phyloP scores from a whole-genome alignment of 768 basidiomycete species.

The Mycena rosella region DNA sequence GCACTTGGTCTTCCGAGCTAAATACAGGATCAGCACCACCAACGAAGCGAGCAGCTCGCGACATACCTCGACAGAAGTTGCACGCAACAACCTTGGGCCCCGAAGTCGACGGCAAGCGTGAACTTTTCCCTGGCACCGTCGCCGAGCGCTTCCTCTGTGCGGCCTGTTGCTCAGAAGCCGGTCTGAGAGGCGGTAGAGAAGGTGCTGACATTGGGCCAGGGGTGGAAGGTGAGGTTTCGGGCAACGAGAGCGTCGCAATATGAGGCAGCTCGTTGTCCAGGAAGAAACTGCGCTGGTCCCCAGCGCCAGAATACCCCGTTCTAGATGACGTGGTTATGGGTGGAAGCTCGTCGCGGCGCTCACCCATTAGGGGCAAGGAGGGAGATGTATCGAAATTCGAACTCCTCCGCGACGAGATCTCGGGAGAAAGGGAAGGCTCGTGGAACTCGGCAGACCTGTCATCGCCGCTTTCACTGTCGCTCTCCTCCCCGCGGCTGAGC shows the following conservation, averaged over 20 bases:
- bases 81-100: conserved; percentile 91
- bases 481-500: conserved; percentile 73
- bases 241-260: conserved; percentile 76
- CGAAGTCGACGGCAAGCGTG: conserved; percentile 70
- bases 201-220: conserved; percentile 73
- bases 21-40: neutral
- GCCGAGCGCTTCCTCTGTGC: conserved; percentile 78
- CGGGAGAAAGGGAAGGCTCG: conserved; percentile 70
- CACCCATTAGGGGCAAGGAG: conserved; percentile 54
- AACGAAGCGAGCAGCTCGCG: neutral
- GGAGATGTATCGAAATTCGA: conserved; percentile 64
- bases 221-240: conserved; percentile 67
- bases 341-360: conserved; percentile 60
- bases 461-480: conserved; percentile 72
- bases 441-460: conserved; percentile 60
- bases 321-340: conserved; percentile 56
- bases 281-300: conserved; percentile 60
- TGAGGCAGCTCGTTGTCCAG: conserved; percentile 77
- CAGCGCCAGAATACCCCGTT: conserved; percentile 44
- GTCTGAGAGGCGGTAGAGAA: conserved; percentile 72
- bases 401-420: conserved; percentile 62
- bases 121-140: conserved; percentile 73
- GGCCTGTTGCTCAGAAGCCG: conserved; percentile 75
- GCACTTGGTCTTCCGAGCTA: conserved; percentile 91
- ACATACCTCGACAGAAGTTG: conserved; percentile 88